These are phyloP conservation scores for Rhizopus stolonifer DNA, from an alignment of 371 early-diverging fungal species.

Conservation along the genomic window DNA sequence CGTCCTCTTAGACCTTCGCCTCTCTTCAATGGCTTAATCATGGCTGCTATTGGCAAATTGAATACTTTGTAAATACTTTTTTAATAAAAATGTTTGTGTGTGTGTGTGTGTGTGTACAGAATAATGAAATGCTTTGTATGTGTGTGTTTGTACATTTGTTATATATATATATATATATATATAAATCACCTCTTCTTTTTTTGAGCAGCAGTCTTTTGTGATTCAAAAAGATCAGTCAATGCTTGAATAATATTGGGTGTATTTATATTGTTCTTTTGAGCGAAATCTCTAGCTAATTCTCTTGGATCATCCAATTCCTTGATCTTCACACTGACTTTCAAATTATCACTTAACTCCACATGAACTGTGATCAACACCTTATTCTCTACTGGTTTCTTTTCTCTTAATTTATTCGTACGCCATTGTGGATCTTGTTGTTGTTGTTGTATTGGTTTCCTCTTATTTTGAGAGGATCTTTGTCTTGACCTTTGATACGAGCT, in stretches of 20 bases:
- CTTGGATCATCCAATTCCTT: conserved; percentile 21
- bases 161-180: no score
- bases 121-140: no score
- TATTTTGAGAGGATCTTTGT: no score
- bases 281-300: conserved; percentile 16
- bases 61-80: conserved; percentile 26
- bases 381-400: conserved; percentile 12
- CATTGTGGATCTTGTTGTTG: no score
- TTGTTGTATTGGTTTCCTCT: no score
- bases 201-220: conserved; percentile 20
- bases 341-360: conserved; percentile 13
- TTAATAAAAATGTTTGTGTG: no score
- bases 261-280: conserved; percentile 8
- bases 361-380: conserved; percentile 9
- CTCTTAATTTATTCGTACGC: conserved; percentile 14
- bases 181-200: no score
- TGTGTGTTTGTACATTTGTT: no score
- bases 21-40: conserved; percentile 90
- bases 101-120: no score
- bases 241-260: conserved; percentile 8
- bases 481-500: conserved; percentile 1
- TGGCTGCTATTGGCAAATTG: conserved; percentile 70
- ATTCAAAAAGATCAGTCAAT: conserved; percentile 9
- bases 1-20: conserved; percentile 93
- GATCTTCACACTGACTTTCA: conserved; percentile 8